phyloP scores from a whole-genome alignment of 192 early-diverging fungal species.

The Entomortierella chlamydospora region DNA sequence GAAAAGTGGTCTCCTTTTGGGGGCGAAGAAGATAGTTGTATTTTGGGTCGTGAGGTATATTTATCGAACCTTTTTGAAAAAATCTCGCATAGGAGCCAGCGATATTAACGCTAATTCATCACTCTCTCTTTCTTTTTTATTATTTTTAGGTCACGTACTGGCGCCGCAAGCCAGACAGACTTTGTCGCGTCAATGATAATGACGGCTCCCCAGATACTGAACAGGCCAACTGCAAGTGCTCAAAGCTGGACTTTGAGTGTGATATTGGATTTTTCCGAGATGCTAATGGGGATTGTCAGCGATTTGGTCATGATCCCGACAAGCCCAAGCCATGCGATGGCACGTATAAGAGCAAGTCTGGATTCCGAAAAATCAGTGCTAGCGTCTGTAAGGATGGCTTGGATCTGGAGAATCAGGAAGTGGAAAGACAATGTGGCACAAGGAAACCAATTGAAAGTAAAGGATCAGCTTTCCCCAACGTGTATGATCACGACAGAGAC shows the following conservation, averaged over 20 bases:
- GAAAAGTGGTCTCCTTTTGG: conserved; percentile 86
- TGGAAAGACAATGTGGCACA: conserved; percentile 78
- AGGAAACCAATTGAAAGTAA: conserved; percentile 50
- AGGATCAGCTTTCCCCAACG: conserved; percentile 38
- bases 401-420: conserved; percentile 66
- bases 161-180: conserved; percentile 76
- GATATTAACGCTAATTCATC: neutral
- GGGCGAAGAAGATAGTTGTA: conserved; percentile 72
- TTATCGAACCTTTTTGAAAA: neutral
- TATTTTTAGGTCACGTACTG: conserved; percentile 68
- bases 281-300: conserved; percentile 71
- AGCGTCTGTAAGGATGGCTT: conserved; percentile 83
- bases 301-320: conserved; percentile 79
- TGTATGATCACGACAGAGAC: conserved; percentile 15
- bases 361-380: conserved; percentile 81
- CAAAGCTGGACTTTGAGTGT: conserved; percentile 88
- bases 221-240: conserved; percentile 76
- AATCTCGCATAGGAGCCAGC: neutral
- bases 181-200: conserved; percentile 77
- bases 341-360: conserved; percentile 78
- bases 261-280: conserved; percentile 86
- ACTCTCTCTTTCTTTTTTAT: conserved; percentile 20
- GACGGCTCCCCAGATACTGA: conserved; percentile 66
- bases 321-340: conserved; percentile 77
- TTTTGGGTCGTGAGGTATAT: conserved; percentile 65